phyloP scores from a whole-genome alignment of 2,329 filamentous ascomycete species.

The Penicillium sp. region DNA sequence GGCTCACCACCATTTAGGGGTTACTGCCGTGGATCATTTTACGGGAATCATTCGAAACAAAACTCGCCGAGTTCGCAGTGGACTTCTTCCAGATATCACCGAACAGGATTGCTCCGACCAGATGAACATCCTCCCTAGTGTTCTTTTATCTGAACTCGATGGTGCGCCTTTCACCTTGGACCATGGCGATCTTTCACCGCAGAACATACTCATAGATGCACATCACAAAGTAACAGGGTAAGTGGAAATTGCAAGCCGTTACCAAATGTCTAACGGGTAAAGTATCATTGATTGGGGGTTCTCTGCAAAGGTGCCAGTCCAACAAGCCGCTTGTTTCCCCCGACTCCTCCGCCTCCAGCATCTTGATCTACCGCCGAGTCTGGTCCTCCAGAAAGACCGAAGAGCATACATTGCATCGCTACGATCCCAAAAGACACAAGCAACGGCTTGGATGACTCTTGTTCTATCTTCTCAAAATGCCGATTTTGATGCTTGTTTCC shows the following conservation, averaged over 20 bases:
- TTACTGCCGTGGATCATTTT: no score
- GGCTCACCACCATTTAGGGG: no score
- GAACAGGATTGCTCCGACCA: conserved; percentile 5
- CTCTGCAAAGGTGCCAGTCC: conserved; percentile 2
- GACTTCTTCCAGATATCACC: no score
- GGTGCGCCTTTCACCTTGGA: conserved; percentile 6
- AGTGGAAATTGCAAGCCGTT: not conserved
- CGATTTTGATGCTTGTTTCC: not conserved
- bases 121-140: conserved; percentile 3
- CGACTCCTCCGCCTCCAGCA: conserved; percentile 1
- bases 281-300: conserved; percentile 11
- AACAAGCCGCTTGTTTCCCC: conserved; percentile 2
- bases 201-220: conserved; percentile 4
- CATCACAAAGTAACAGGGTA: conserved; percentile 7
- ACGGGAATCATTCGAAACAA: no score
- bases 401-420: not conserved
- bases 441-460: not conserved
- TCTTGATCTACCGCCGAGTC: no score
- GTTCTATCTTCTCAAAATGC: not conserved
- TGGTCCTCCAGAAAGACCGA: not conserved
- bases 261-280: not conserved
- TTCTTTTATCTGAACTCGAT: conserved; percentile 7
- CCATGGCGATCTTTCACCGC: conserved; percentile 1
- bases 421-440: not conserved
- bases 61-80: no score